Percentiles rank a stretch among this genome's conserved stretches.
Conservation (phyloP, 805 yeast genomes). For the Lipomyces starkeyi region DNA sequence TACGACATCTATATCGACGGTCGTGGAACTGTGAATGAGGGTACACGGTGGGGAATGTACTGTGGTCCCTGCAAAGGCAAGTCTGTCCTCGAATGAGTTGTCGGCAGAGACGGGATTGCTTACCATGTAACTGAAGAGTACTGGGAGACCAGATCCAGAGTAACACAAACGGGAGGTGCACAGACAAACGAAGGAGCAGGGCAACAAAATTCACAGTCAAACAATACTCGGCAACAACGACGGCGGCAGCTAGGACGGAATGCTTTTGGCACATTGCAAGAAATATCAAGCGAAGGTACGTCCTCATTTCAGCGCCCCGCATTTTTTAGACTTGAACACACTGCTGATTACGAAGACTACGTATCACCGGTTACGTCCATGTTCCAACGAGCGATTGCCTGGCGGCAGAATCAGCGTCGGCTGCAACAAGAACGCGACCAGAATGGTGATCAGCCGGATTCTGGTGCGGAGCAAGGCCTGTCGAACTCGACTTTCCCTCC, state of each 20-base stretch:
- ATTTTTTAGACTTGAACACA: background rate
- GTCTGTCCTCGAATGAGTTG: background rate
- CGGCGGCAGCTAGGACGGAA: slow-evolving; percentile 14
- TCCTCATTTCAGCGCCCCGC: background rate
- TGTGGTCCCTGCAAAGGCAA: slow-evolving; percentile 29
- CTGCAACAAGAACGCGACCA: slow-evolving; percentile 8
- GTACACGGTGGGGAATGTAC: slow-evolving; percentile 30
- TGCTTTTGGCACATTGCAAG: slow-evolving; percentile 28
- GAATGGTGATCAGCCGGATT: background rate
- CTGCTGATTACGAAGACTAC: slow-evolving; percentile 9
- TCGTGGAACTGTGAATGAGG: slow-evolving; percentile 32
- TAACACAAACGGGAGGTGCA: slow-evolving; percentile 2
- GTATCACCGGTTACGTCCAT: slow-evolving; percentile 29
- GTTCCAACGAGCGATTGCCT: slow-evolving; percentile 30
- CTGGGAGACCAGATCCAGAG: slow-evolving; percentile 9
- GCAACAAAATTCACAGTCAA: background rate
- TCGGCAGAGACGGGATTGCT: background rate
- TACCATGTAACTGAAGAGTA: background rate
- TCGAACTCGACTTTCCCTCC: background rate
- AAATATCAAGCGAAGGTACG: slow-evolving; percentile 27
- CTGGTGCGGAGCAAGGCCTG: background rate
- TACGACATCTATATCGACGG: slow-evolving; percentile 33
- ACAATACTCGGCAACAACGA: slow-evolving; percentile 5
- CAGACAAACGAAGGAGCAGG: slow-evolving; percentile 6
- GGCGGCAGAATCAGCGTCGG: slow-evolving; percentile 19